Evolutionary conservation across 345 rosid species (phyloP).

Genomic region (Mercurialis annua): DNA sequence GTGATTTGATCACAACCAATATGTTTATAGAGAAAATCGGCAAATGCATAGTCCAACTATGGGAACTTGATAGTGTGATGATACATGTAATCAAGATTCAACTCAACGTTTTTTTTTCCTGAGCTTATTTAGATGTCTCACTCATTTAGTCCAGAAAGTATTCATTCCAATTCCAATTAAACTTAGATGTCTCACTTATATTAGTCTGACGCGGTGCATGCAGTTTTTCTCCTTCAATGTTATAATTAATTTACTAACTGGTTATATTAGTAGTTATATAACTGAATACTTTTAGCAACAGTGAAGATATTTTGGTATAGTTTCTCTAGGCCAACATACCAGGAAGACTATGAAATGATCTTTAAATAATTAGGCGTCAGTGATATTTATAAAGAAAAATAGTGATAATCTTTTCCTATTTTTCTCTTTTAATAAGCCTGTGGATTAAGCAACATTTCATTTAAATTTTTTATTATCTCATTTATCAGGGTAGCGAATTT

Average conservation of each 20-base stretch:
- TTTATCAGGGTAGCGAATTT: slow-evolving; percentile 56
- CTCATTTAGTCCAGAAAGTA: background rate
- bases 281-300: background rate
- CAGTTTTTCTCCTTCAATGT: background rate
- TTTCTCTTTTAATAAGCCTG: background rate
- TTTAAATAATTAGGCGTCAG: background rate
- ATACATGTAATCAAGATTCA: background rate
- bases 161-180: background rate
- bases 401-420: too few species aligned
- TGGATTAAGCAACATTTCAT: slow-evolving; percentile 2
- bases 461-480: background rate
- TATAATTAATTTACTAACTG: background rate
- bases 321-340: background rate
- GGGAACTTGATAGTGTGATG: background rate
- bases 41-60: background rate
- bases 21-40: background rate
- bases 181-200: background rate
- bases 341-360: background rate
- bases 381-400: too few species aligned
- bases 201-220: background rate
- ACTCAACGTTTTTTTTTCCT: background rate
- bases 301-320: background rate
- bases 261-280: too few species aligned
- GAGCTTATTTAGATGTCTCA: background rate
- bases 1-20: slow-evolving; percentile 11